Evolutionary conservation across 306 rosid species (phyloP).

Genomic region (Quercus robur): DNA sequence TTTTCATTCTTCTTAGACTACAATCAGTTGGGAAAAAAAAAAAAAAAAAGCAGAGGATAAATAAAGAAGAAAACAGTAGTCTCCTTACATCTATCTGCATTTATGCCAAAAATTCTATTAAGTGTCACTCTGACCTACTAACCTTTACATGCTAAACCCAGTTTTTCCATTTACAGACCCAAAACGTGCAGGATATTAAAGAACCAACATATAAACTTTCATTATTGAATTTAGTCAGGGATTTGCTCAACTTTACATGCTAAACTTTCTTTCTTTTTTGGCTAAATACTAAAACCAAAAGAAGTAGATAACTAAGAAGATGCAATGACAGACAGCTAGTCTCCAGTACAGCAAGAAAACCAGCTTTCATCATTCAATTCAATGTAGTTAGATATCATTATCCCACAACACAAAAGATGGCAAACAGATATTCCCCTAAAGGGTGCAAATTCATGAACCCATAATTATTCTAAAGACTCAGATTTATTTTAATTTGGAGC

Average conservation of each 20-base stretch:
- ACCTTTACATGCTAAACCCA: neutral
- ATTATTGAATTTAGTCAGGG: neutral
- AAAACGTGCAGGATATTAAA: neutral
- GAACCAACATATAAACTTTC: neutral
- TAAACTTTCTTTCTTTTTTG: no score
- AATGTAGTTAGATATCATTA: neutral
- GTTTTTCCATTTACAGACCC: neutral
- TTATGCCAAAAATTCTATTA: neutral
- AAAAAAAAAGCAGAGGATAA: neutral
- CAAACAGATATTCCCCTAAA: neutral
- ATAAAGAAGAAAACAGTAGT: no score
- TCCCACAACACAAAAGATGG: neutral
- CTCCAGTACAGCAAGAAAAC: neutral
- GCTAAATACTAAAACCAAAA: no score
- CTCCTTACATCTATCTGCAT: neutral
- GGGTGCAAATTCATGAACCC: neutral
- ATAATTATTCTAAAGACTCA: neutral
- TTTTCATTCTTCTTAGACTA: neutral
- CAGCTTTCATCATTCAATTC: neutral
- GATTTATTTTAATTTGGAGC: neutral
- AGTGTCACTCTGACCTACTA: neutral
- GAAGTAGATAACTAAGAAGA: neutral
- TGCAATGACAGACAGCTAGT: neutral
- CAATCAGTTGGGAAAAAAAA: neutral
- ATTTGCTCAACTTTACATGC: neutral